Conservation (phyloP, 2,329 filamentous ascomycete species). For the Colletotrichum salicis region DNA sequence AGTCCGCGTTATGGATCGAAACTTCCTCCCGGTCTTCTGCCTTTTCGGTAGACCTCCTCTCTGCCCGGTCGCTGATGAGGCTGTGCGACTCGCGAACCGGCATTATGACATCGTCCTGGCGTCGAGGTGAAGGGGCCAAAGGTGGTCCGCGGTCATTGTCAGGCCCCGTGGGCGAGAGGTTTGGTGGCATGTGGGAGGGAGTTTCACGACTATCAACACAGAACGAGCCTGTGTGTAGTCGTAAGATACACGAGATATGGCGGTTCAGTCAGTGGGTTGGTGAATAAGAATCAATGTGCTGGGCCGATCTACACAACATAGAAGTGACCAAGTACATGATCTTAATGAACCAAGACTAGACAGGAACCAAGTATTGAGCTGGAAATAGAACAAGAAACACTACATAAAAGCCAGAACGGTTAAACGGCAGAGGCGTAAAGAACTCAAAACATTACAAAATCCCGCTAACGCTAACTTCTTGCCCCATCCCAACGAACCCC, state of each 20-base stretch:
- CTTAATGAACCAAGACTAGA: neutral
- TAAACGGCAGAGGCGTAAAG: neutral
- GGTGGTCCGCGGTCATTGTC: neutral
- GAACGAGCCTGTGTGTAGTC: neutral
- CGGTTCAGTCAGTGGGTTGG: too few relatives aligned
- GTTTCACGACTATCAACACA: neutral
- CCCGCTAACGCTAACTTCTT: neutral
- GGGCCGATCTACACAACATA: neutral
- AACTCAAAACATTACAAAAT: neutral
- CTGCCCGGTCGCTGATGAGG: neutral
- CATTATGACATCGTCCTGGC: constrained; percentile 9
- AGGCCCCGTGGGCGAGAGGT: neutral
- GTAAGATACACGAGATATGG: neutral
- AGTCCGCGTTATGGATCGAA: neutral
- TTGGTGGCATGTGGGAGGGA: constrained; percentile 1
- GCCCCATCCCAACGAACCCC: neutral
- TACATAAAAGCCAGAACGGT: neutral
- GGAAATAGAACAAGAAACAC: neutral
- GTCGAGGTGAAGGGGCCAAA: neutral
- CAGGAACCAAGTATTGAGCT: neutral
- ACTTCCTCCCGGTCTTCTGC: neutral
- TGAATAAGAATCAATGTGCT: neutral
- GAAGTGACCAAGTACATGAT: neutral
- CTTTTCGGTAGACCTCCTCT: neutral
- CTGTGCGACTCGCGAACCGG: neutral